phyloP scores from a whole-genome alignment of 768 basidiomycete genomes.

The Piloderma croceum region DNA sequence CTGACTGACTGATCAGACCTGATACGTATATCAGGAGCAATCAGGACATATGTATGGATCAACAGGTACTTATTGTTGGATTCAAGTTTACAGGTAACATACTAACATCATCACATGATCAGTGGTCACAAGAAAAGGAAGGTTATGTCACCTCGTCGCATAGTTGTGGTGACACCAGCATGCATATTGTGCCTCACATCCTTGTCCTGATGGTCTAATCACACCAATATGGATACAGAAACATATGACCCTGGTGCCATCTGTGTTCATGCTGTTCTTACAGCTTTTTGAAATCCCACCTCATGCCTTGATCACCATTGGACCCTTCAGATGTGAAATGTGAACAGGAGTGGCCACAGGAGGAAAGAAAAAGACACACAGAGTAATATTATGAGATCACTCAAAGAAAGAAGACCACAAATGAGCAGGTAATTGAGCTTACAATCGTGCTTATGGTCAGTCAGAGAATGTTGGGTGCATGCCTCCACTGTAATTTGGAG shows the following conservation, averaged over 20 bases:
- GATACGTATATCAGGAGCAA: no score
- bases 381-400: conserved; percentile 79
- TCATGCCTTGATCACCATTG: conserved; percentile 43
- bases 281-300: conserved; percentile 68
- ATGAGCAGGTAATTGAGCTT: conserved; percentile 86
- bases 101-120: no score
- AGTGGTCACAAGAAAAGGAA: no score
- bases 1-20: no score
- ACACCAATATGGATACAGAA: conserved; percentile 98
- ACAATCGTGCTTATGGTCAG: conserved; percentile 93
- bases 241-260: conserved; percentile 85
- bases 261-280: conserved; percentile 89
- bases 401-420: conserved; percentile 68
- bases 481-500: no score
- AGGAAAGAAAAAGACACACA: conserved; percentile 50
- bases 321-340: conserved; percentile 50
- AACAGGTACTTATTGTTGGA: no score
- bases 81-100: no score
- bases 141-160: no score
- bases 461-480: conserved; percentile 80
- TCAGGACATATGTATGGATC: no score
- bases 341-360: no score
- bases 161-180: no score
- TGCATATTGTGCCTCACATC: no score
- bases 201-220: conserved; percentile 92